Percentiles rank a stretch among this genome's conserved stretches.
phyloP scores from a whole-genome alignment of 2,329 filamentous ascomycete species.

The Ceratocystis albifundus region DNA sequence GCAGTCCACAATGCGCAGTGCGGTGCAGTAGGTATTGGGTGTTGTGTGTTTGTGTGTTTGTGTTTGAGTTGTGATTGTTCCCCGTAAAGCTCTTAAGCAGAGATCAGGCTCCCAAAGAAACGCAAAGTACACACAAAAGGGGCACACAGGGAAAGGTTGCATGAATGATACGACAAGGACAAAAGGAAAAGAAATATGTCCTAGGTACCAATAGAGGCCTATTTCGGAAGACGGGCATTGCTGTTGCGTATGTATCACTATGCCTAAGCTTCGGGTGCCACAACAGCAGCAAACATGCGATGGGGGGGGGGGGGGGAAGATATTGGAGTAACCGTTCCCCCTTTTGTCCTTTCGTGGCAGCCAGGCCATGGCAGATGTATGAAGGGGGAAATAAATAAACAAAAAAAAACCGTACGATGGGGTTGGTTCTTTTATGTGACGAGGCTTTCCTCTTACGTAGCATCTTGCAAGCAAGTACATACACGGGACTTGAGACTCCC shows the following conservation, averaged over 20 bases:
- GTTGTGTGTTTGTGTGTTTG: neutral
- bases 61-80: neutral
- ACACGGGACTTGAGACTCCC: neutral
- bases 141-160: too few relatives aligned
- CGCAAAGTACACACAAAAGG: too few relatives aligned
- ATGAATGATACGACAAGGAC: too few relatives aligned
- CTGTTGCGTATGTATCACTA: neutral
- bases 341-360: neutral
- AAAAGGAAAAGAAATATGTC: neutral
- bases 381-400: neutral
- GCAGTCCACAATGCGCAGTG: neutral
- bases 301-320: too few relatives aligned
- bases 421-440: neutral
- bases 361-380: neutral
- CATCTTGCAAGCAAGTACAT: neutral
- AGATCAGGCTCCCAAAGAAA: too few relatives aligned
- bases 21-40: neutral
- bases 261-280: neutral
- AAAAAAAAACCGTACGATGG: neutral
- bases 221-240: neutral
- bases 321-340: neutral
- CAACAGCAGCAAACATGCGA: constrained; percentile 4
- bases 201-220: neutral
- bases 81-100: neutral
- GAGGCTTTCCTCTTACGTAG: neutral